phyloP scores from a whole-genome alignment of 2,329 filamentous ascomycete genomes.

The Ophiocordyceps sinensis region DNA sequence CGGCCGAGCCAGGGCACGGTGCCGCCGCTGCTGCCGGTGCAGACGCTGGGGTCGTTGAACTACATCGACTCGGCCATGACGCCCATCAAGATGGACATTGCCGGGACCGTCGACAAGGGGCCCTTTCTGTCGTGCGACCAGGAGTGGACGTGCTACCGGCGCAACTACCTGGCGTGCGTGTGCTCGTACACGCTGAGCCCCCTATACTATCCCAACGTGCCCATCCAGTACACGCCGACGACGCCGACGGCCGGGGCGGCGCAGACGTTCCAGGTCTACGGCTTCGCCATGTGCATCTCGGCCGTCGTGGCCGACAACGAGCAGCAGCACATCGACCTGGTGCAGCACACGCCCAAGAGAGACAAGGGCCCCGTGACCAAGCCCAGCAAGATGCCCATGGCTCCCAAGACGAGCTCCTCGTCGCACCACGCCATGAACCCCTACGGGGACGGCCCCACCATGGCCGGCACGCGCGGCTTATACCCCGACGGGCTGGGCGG shows the following conservation, averaged over 20 bases:
- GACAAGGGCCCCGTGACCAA: slow-evolving; percentile 74
- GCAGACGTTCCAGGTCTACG: slow-evolving; percentile 50
- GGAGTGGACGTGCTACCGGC: slow-evolving; percentile 84
- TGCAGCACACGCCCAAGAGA: slow-evolving; percentile 83
- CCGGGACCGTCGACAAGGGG: slow-evolving; percentile 74
- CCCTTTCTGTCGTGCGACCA: slow-evolving; percentile 62
- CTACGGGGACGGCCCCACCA: slow-evolving; percentile 23
- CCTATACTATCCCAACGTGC: slow-evolving; percentile 24
- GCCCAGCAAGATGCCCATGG: slow-evolving; percentile 54
- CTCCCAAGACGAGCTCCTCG: slow-evolving; percentile 49
- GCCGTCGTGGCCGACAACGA: slow-evolving; percentile 66
- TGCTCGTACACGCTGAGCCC: slow-evolving; percentile 63
- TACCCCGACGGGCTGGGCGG: slow-evolving; percentile 28
- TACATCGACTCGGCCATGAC: slow-evolving; percentile 35
- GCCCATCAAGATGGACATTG: slow-evolving; percentile 55
- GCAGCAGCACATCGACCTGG: slow-evolving; percentile 65
- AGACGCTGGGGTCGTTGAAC: slow-evolving; percentile 43
- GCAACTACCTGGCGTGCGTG: slow-evolving; percentile 81
- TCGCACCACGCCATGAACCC: slow-evolving; percentile 29
- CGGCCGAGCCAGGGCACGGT: slow-evolving; percentile 21
- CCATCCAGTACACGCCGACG: slow-evolving; percentile 33
- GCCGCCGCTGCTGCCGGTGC: slow-evolving; percentile 36
- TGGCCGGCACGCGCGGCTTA: slow-evolving; percentile 12
- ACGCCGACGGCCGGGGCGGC: neutral
- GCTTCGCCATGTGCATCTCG: slow-evolving; percentile 73